A percentile compares a stretch with the other conserved stretches of the same genome.
These are phyloP conservation scores for Camellia japonica DNA, from an alignment of 148 eudicot species.

Conservation along the genomic window DNA sequence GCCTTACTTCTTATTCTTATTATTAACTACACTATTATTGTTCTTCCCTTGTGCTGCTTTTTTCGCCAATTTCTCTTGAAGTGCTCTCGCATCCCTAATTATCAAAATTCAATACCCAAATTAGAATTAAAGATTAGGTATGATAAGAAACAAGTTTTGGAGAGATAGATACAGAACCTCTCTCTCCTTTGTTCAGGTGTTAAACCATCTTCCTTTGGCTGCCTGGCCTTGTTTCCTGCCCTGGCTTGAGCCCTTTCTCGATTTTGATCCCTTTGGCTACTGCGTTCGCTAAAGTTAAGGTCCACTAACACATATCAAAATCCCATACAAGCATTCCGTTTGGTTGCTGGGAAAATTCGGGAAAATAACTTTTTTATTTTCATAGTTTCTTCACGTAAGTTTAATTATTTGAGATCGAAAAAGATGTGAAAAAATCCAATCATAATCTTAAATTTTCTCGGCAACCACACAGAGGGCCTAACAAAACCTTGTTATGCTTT, in stretches of 20 bases:
- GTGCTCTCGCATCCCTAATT: slow-evolving; percentile 55
- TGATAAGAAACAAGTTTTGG: neutral
- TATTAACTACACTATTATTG: slow-evolving; percentile 9
- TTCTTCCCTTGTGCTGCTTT: slow-evolving; percentile 38
- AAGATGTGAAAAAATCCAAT: neutral
- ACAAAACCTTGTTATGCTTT: neutral
- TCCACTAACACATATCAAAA: slow-evolving; percentile 18
- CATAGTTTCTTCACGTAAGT: neutral
- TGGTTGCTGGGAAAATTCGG: neutral
- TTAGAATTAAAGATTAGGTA: neutral
- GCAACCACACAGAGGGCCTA: neutral
- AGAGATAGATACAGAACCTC: slow-evolving; percentile 23
- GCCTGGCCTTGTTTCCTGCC: slow-evolving; percentile 30
- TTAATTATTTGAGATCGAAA: neutral
- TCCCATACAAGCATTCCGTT: neutral
- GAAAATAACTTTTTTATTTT: neutral
- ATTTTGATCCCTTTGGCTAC: slow-evolving; percentile 52
- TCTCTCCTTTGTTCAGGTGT: slow-evolving; percentile 62
- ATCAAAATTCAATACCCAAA: neutral
- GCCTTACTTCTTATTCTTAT: slow-evolving; percentile 24
- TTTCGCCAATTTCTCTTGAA: slow-evolving; percentile 50
- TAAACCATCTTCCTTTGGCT: slow-evolving; percentile 44
- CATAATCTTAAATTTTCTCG: neutral
- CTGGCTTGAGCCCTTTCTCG: slow-evolving; percentile 67
- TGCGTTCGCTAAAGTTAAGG: slow-evolving; percentile 50